phyloP scores from a whole-genome alignment of 2,329 filamentous ascomycete species.

The Akanthomyces dipterigenus region DNA sequence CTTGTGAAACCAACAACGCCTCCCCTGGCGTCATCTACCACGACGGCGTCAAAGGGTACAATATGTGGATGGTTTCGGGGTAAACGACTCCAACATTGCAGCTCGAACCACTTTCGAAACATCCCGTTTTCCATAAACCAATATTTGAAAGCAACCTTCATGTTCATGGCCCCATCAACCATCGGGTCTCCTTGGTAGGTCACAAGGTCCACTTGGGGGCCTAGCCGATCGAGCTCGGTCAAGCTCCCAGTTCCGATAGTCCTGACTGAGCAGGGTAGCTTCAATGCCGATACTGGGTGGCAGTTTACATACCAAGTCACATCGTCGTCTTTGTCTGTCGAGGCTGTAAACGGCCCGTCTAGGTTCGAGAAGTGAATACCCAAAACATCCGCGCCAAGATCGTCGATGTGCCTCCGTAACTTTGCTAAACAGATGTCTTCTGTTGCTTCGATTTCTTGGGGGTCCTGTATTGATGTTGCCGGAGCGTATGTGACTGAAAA shows the following conservation, averaged over 20 bases:
- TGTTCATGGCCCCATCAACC: slow-evolving; percentile 8
- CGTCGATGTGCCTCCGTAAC: slow-evolving; percentile 4
- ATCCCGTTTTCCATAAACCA: slow-evolving; percentile 21
- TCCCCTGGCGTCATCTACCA: slow-evolving; percentile 26
- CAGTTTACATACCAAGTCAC: slow-evolving; percentile 21
- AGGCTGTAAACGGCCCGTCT: slow-evolving; percentile 14
- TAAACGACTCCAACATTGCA: slow-evolving; percentile 28
- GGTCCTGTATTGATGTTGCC: too few relatives aligned
- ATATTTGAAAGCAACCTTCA: slow-evolving; percentile 26
- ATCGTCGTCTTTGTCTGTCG: slow-evolving; percentile 21
- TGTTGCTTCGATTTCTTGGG: background rate
- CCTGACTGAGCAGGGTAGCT: slow-evolving; percentile 16
- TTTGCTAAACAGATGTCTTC: slow-evolving; percentile 7
- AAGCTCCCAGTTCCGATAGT: slow-evolving; percentile 19
- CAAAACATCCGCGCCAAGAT: slow-evolving; percentile 5
- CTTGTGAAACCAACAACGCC: slow-evolving; percentile 30
- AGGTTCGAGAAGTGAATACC: slow-evolving; percentile 8
- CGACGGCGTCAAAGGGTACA: slow-evolving; percentile 25
- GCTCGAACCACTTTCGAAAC: slow-evolving; percentile 26
- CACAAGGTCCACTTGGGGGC: slow-evolving; percentile 23
- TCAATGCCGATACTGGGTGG: background rate
- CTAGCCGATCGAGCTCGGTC: slow-evolving; percentile 23
- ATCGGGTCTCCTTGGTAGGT: slow-evolving; percentile 15
- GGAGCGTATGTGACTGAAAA: too few relatives aligned
- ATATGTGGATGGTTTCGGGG: slow-evolving; percentile 25